Conservation (phyloP, 1,284 basidiomycete species). For the Malassezia cuniculi region DNA sequence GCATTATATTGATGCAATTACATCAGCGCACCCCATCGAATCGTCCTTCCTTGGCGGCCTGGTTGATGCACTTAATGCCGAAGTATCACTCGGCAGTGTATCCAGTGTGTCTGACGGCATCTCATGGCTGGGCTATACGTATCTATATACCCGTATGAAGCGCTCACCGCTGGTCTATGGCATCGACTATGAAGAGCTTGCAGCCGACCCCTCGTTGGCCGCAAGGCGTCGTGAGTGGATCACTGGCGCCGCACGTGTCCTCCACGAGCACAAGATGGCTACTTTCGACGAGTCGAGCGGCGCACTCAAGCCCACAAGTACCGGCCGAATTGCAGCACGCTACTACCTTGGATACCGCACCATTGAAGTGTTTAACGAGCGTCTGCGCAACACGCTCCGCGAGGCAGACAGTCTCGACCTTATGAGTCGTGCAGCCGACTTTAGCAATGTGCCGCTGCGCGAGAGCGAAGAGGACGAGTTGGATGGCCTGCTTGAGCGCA, state of each 20-base stretch:
- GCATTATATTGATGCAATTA: conserved; percentile 80
- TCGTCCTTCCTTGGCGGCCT: conserved; percentile 75
- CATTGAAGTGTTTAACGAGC: conserved; percentile 75
- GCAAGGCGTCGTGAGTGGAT: conserved; percentile 64
- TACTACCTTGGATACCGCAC: conserved; percentile 85
- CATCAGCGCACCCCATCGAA: conserved; percentile 84
- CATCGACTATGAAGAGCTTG: conserved; percentile 61
- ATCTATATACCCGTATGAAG: conserved; percentile 87
- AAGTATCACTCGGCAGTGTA: conserved; percentile 88
- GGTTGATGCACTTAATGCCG: conserved; percentile 84
- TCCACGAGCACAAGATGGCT: conserved; percentile 74
- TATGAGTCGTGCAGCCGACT: conserved; percentile 86
- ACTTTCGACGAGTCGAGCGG: conserved; percentile 57
- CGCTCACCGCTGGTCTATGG: conserved; percentile 81
- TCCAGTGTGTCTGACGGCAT: conserved; percentile 74
- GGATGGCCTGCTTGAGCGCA: conserved; percentile 56
- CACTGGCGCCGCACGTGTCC: conserved; percentile 56
- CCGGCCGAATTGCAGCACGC: conserved; percentile 86
- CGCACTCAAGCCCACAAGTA: conserved; percentile 63
- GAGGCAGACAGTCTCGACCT: conserved; percentile 83
- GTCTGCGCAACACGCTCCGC: conserved; percentile 71
- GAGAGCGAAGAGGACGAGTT: conserved; percentile 81
- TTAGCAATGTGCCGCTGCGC: conserved; percentile 83
- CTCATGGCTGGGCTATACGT: conserved; percentile 94
- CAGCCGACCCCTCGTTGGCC: conserved; percentile 66